Evolutionary conservation across 2,329 filamentous ascomycete species (phyloP).

Genomic region (Metarhizium sp.): DNA sequence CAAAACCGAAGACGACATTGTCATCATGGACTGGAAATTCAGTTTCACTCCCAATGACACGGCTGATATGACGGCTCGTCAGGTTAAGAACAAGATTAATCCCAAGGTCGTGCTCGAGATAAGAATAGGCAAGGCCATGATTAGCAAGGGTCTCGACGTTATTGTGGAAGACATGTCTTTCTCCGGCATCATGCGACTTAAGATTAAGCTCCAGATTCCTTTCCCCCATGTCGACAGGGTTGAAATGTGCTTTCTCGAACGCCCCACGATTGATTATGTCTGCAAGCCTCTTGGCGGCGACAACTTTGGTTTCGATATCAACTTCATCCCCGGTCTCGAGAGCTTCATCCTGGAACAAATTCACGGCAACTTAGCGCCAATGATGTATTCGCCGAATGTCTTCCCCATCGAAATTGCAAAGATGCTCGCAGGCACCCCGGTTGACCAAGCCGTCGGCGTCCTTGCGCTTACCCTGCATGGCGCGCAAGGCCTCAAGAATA

Average conservation of each 20-base stretch:
- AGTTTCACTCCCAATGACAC: conserved; percentile 96
- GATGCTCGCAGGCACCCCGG: conserved; percentile 87
- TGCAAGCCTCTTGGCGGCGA: conserved; percentile 97
- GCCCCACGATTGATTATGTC: conserved; percentile 87
- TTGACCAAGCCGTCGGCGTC: conserved; percentile 94
- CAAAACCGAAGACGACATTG: conserved; percentile 86
- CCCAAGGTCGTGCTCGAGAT: conserved; percentile 95
- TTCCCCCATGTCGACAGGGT: conserved; percentile 94
- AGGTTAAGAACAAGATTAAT: conserved; percentile 92
- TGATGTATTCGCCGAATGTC: conserved; percentile 97
- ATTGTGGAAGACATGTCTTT: conserved; percentile 98
- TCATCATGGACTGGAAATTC: conserved; percentile 99
- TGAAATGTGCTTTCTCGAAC: conserved; percentile 89
- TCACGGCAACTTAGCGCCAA: conserved; percentile 83
- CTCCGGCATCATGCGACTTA: conserved; percentile 89
- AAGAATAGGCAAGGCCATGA: conserved; percentile 87
- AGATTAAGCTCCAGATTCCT: conserved; percentile 92
- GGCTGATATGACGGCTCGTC: conserved; percentile 79
- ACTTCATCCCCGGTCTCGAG: conserved; percentile 93
- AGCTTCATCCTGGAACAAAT: conserved; percentile 93
- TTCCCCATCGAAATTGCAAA: conserved; percentile 98
- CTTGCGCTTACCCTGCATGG: conserved; percentile 85
- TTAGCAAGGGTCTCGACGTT: conserved; percentile 93
- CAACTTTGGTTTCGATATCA: conserved; percentile 94
- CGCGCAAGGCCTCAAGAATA: conserved; percentile 86